phyloP scores from a whole-genome alignment of 192 early-diverging fungal genomes.

The Coemansia erecta region DNA sequence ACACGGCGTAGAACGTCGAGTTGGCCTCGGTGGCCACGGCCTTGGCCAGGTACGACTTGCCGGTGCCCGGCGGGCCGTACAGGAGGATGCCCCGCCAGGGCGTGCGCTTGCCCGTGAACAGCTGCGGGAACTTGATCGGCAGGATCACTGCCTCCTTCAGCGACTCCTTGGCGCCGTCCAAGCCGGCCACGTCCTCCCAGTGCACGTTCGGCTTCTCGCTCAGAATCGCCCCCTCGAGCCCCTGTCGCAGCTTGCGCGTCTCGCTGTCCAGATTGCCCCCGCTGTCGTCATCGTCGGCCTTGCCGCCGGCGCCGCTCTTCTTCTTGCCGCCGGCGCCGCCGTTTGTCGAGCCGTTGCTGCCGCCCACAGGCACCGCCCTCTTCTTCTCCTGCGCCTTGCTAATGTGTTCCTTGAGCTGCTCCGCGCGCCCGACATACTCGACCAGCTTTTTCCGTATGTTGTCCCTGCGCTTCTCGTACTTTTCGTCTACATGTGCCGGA shows the following conservation, averaged over 20 bases:
- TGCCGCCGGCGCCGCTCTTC: constrained; percentile 34
- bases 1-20: constrained; percentile 94
- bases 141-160: constrained; percentile 98
- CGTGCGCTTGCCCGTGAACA: constrained; percentile 92
- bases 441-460: constrained; percentile 84
- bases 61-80: constrained; percentile 97
- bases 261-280: constrained; percentile 70
- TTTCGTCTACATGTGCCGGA: constrained; percentile 68
- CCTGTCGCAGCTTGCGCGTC: constrained; percentile 72
- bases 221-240: constrained; percentile 77
- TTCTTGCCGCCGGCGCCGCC: constrained; percentile 40
- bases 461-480: constrained; percentile 85
- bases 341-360: constrained; percentile 22
- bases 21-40: constrained; percentile 97
- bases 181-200: constrained; percentile 96
- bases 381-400: constrained; percentile 66
- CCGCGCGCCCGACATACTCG: constrained; percentile 91
- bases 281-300: constrained; percentile 51
- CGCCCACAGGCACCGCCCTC: constrained; percentile 60
- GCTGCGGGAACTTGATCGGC: constrained; percentile 95
- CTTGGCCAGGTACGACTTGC: constrained; percentile 95
- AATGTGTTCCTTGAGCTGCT: constrained; percentile 89
- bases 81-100: constrained; percentile 97
- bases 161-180: constrained; percentile 93
- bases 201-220: constrained; percentile 95